These are phyloP conservation scores for Penicillium sp. DNA, from an alignment of 2,329 filamentous ascomycete genomes.

Conservation along the genomic window DNA sequence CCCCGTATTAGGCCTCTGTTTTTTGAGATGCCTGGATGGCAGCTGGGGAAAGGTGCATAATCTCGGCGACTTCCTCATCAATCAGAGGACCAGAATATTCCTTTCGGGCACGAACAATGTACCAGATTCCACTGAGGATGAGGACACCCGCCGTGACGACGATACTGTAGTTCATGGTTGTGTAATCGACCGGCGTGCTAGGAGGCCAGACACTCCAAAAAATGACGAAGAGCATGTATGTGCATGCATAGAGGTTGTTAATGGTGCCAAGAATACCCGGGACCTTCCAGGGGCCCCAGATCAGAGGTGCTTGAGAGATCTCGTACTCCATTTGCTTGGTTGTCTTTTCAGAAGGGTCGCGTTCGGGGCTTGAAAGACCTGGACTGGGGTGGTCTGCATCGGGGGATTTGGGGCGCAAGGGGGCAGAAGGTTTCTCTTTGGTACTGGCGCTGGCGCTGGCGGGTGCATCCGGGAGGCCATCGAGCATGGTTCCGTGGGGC, in stretches of 20 bases:
- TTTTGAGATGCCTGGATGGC: conserved; percentile 4
- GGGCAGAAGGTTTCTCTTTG: conserved; percentile 15
- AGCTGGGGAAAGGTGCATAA: conserved; percentile 23
- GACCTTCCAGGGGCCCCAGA: conserved; percentile 62
- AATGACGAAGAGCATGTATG: conserved; percentile 59
- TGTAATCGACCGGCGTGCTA: conserved; percentile 33
- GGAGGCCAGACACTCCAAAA: conserved; percentile 62
- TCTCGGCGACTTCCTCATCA: conserved; percentile 31
- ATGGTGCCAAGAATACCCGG: conserved; percentile 55
- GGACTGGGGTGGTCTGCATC: conserved; percentile 6
- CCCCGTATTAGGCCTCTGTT: not conserved
- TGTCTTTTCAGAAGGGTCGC: conserved; percentile 21
- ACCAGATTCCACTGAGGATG: conserved; percentile 54
- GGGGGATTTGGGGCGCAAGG: conserved; percentile 21
- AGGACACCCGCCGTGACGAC: conserved; percentile 50
- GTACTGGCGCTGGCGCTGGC: conserved; percentile 8
- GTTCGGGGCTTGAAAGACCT: conserved; percentile 24
- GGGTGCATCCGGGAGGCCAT: conserved; percentile 23
- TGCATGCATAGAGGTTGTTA: conserved; percentile 60
- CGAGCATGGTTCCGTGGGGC: conserved; percentile 40
- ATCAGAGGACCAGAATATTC: conserved; percentile 53
- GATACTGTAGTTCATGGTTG: conserved; percentile 55
- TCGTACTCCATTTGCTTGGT: conserved; percentile 19
- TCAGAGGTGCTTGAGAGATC: conserved; percentile 33
- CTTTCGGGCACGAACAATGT: conserved; percentile 46